phyloP scores from a whole-genome alignment of 148 eudicot genomes.

The Fallopia convolvulus region DNA sequence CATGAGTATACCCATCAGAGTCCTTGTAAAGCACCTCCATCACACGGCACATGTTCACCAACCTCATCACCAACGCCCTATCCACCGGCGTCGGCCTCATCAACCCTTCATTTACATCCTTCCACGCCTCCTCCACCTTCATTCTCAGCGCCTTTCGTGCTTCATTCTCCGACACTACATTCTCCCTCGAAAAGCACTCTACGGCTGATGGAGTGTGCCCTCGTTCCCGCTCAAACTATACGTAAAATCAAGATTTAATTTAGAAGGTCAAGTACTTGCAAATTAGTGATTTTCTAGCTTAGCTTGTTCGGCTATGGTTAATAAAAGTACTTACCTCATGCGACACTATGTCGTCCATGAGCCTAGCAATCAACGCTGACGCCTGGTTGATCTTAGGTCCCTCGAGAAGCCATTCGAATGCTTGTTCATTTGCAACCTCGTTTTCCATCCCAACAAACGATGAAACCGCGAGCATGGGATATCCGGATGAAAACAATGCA shows the following conservation, averaged over 20 bases:
- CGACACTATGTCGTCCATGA: slow-evolving; percentile 17
- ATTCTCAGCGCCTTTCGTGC: not conserved
- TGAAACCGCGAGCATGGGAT: slow-evolving; percentile 4
- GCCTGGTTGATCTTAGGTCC: slow-evolving; percentile 10
- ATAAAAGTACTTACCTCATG: not conserved
- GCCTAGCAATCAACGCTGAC: not conserved
- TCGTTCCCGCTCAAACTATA: not conserved
- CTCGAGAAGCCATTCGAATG: slow-evolving; percentile 2
- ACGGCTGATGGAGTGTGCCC: not conserved
- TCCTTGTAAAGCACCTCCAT: not conserved
- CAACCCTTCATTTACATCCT: not conserved
- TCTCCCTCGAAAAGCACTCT: not conserved
- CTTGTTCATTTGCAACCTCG: slow-evolving; percentile 4
- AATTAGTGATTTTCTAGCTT: no score
- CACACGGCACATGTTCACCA: not conserved
- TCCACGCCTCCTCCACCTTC: not conserved
- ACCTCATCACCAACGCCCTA: not conserved
- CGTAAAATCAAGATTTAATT: not conserved
- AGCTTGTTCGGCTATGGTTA: no score
- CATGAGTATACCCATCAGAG: slow-evolving; percentile 3
- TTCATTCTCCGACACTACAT: not conserved
- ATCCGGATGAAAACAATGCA: not conserved
- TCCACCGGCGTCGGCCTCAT: not conserved
- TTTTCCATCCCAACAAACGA: slow-evolving; percentile 13
- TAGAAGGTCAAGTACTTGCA: no score